Conservation (phyloP, 2,329 filamentous ascomycete species). For the Blastomyces percursus region DNA sequence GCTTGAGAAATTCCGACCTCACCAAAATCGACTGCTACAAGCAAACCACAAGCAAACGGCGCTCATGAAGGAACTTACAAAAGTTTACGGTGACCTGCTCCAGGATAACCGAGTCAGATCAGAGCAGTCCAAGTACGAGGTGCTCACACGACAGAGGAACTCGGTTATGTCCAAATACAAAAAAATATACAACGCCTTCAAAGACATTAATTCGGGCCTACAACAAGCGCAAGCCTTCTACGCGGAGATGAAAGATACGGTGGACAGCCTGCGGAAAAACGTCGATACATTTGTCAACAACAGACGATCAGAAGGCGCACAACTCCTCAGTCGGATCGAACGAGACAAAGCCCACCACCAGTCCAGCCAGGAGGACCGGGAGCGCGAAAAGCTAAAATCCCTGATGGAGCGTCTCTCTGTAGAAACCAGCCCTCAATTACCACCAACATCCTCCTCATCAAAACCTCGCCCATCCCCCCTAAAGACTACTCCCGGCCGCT, state of each 20-base stretch:
- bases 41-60: slow-evolving; percentile 92
- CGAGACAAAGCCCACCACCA: slow-evolving; percentile 55
- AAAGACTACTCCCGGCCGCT: slow-evolving; percentile 24
- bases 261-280: slow-evolving; percentile 85
- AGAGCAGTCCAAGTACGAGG: slow-evolving; percentile 92
- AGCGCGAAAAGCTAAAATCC: slow-evolving; percentile 72
- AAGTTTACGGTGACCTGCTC: slow-evolving; percentile 72
- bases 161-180: slow-evolving; percentile 78
- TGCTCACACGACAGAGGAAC: slow-evolving; percentile 70
- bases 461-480: slow-evolving; percentile 24
- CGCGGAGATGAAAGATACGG: slow-evolving; percentile 87
- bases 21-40: slow-evolving; percentile 82
- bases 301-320: slow-evolving; percentile 76
- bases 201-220: slow-evolving; percentile 77
- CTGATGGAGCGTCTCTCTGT: slow-evolving; percentile 96
- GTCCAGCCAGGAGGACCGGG: slow-evolving; percentile 58
- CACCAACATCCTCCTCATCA: slow-evolving; percentile 35
- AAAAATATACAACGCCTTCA: slow-evolving; percentile 81
- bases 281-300: slow-evolving; percentile 97
- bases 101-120: slow-evolving; percentile 89
- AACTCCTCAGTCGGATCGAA: slow-evolving; percentile 81
- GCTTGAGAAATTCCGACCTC: slow-evolving; percentile 90
- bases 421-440: slow-evolving; percentile 44
- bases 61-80: slow-evolving; percentile 87
- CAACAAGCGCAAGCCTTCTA: slow-evolving; percentile 89